Percentiles rank a stretch among this genome's conserved stretches.
phyloP scores from a whole-genome alignment of 83 land plant species.

The Thuja plicata region DNA sequence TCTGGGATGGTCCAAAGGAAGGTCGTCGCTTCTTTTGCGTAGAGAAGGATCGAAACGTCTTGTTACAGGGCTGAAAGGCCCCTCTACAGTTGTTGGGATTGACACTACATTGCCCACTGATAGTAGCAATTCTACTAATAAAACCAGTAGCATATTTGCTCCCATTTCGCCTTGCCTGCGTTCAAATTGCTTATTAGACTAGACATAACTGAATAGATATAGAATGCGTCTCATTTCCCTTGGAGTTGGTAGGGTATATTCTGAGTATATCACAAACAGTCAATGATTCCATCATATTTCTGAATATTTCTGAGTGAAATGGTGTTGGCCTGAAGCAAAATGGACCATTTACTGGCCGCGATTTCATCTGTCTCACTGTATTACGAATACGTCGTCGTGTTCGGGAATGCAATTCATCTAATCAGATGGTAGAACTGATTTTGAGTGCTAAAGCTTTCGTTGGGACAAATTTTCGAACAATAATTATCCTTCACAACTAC shows the following conservation, averaged over 20 bases:
- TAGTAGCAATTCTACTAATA: neutral
- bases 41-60: constrained; percentile 64
- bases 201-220: neutral
- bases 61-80: constrained; percentile 75
- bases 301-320: neutral
- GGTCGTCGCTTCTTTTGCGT: constrained; percentile 66
- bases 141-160: neutral
- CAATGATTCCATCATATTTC: neutral
- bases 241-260: too few relatives aligned
- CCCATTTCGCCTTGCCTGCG: neutral
- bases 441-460: too few relatives aligned
- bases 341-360: too few relatives aligned
- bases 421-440: too few relatives aligned
- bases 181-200: neutral
- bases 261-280: neutral
- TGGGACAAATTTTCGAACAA: too few relatives aligned
- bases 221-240: too few relatives aligned
- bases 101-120: neutral
- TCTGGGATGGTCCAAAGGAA: constrained; percentile 62
- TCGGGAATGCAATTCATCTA: too few relatives aligned
- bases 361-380: too few relatives aligned
- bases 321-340: too few relatives aligned
- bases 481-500: too few relatives aligned
- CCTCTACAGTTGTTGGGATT: constrained; percentile 76
- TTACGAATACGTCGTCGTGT: too few relatives aligned